These are phyloP conservation scores for Thelonectria blattea DNA, from an alignment of 2,329 filamentous ascomycete genomes.

Conservation along the genomic window DNA sequence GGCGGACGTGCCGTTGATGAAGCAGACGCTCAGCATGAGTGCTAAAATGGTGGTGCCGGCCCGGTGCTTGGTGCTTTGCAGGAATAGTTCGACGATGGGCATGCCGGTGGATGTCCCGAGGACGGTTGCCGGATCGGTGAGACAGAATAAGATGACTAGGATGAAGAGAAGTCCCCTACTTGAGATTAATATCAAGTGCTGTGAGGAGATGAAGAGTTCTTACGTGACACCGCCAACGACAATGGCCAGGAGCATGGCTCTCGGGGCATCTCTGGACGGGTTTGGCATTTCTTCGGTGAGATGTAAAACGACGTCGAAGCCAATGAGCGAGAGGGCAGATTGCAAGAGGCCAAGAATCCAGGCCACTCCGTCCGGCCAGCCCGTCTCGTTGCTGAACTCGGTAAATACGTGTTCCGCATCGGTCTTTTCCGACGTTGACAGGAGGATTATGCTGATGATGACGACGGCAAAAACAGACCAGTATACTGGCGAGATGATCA, in stretches of 20 bases:
- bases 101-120: constrained; percentile 48
- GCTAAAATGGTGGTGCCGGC: constrained; percentile 49
- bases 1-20: constrained; percentile 53
- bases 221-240: constrained; percentile 51
- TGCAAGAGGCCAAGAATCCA: constrained; percentile 56
- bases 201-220: constrained; percentile 22
- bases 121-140: constrained; percentile 45
- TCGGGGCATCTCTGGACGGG: constrained; percentile 47
- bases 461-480: constrained; percentile 51
- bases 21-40: constrained; percentile 50
- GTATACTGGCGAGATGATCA: constrained; percentile 36
- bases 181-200: background rate
- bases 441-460: constrained; percentile 51
- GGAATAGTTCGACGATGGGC: constrained; percentile 53
- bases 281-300: constrained; percentile 55
- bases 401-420: constrained; percentile 51
- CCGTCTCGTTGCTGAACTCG: constrained; percentile 52
- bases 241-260: constrained; percentile 52
- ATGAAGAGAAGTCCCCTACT: constrained; percentile 46
- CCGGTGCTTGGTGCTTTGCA: constrained; percentile 49
- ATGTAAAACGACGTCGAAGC: constrained; percentile 53
- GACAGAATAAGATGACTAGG: constrained; percentile 50
- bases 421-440: constrained; percentile 48
- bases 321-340: constrained; percentile 44
- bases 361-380: constrained; percentile 53